Evolutionary conservation across 768 basidiomycete species (phyloP).

Genomic region (Termitomyces bulborhizus): DNA sequence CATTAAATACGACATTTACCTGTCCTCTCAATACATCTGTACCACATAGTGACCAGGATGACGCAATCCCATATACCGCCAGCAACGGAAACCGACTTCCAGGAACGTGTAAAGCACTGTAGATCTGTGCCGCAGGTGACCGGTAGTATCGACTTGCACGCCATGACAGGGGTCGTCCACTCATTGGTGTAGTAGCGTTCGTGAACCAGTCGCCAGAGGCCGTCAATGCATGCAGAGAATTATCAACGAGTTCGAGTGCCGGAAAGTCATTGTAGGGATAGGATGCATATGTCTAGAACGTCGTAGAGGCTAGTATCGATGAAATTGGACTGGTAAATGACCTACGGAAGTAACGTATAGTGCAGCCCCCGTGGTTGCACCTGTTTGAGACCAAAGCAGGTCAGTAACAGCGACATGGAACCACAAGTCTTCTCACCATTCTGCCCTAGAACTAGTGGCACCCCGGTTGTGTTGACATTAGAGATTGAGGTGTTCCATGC

Average conservation of each 20-base stretch:
- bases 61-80: slow-evolving; percentile 23
- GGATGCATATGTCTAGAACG: slow-evolving; percentile 37
- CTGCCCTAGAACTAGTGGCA: slow-evolving; percentile 38
- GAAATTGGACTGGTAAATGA: background rate
- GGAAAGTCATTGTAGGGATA: slow-evolving; percentile 47
- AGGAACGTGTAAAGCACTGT: slow-evolving; percentile 21
- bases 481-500: slow-evolving; percentile 34
- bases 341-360: slow-evolving; percentile 41
- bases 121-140: slow-evolving; percentile 27
- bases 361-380: slow-evolving; percentile 28
- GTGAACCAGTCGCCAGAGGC: slow-evolving; percentile 27
- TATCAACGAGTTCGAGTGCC: slow-evolving; percentile 28
- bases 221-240: slow-evolving; percentile 32
- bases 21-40: slow-evolving; percentile 20
- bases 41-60: slow-evolving; percentile 36
- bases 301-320: background rate
- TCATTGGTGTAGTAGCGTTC: slow-evolving; percentile 30
- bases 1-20: slow-evolving; percentile 31
- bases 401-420: background rate
- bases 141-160: slow-evolving; percentile 25
- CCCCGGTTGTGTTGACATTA: slow-evolving; percentile 39
- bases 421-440: slow-evolving; percentile 20
- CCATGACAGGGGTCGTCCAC: slow-evolving; percentile 29
- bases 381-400: slow-evolving; percentile 12
- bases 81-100: slow-evolving; percentile 20